These are phyloP conservation scores for Mangifera indica DNA, from an alignment of 345 rosid genomes.

Conservation along the genomic window DNA sequence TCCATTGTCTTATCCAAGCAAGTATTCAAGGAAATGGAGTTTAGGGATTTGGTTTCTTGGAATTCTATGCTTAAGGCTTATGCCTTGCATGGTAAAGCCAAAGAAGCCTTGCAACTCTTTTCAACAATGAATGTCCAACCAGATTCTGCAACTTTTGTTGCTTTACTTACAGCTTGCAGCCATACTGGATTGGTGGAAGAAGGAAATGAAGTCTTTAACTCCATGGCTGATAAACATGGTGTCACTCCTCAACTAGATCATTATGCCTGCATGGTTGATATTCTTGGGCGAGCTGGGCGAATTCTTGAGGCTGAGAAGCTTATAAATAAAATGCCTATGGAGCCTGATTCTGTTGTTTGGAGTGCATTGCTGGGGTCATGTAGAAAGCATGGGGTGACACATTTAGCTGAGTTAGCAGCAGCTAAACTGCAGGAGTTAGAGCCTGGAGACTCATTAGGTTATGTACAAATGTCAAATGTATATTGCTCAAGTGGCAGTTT, in stretches of 20 bases:
- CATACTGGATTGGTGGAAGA: slow-evolving; percentile 36
- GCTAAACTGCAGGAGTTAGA: slow-evolving; percentile 32
- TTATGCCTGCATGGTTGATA: too few relatives aligned
- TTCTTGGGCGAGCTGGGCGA: too few relatives aligned
- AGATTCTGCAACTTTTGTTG: too few relatives aligned
- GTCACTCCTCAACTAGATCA: too few relatives aligned
- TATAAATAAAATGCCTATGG: slow-evolving; percentile 27
- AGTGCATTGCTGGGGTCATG: slow-evolving; percentile 52
- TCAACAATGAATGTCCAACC: too few relatives aligned
- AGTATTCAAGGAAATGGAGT: slow-evolving; percentile 43
- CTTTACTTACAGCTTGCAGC: slow-evolving; percentile 60
- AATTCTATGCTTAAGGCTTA: slow-evolving; percentile 64
- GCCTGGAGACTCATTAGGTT: slow-evolving; percentile 63
- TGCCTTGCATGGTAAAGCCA: slow-evolving; percentile 68
- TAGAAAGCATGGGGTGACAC: too few relatives aligned
- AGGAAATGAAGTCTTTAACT: slow-evolving; percentile 57
- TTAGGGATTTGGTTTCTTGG: too few relatives aligned
- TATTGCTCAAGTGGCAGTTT: slow-evolving; percentile 68
- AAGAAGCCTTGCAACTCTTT: too few relatives aligned
- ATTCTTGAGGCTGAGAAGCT: too few relatives aligned
- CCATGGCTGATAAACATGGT: slow-evolving; percentile 36
- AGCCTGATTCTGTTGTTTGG: slow-evolving; percentile 75
- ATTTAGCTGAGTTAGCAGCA: slow-evolving; percentile 40
- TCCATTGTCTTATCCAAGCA: slow-evolving; percentile 28
- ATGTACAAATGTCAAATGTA: slow-evolving; percentile 80